Conservation (phyloP, 257 asterid genomes). For the Ehretia macrophylla region DNA sequence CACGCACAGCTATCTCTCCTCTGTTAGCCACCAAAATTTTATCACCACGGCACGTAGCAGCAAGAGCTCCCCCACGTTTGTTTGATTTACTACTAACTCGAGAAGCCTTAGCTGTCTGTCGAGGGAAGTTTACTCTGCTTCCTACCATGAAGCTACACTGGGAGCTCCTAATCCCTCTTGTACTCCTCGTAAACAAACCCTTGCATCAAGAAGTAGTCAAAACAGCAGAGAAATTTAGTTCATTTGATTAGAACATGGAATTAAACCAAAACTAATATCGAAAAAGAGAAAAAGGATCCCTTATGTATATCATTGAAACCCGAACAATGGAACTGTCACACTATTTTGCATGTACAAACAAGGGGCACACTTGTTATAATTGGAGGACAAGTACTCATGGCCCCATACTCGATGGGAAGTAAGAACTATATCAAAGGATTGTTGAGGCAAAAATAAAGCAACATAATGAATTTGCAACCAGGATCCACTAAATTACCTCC, state of each 20-base stretch:
- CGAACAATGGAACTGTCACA: not conserved
- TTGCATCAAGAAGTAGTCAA: slow-evolving; percentile 18
- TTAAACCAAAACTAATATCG: not conserved
- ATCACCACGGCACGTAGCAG: slow-evolving; percentile 56
- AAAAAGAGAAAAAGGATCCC: not conserved
- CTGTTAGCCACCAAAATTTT: slow-evolving; percentile 94
- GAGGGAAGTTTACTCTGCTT: slow-evolving; percentile 52
- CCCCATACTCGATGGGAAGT: no score
- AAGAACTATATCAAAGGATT: no score
- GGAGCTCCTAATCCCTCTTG: slow-evolving; percentile 58
- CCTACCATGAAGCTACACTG: slow-evolving; percentile 80
- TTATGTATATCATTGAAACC: not conserved
- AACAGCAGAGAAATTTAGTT: slow-evolving; percentile 3
- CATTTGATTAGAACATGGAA: not conserved
- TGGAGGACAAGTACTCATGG: no score
- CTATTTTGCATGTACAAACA: no score
- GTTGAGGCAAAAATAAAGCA: no score
- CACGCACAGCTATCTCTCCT: slow-evolving; percentile 99
- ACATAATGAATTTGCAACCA: no score
- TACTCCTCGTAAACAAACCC: slow-evolving; percentile 65
- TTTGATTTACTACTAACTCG: slow-evolving; percentile 42
- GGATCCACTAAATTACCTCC: no score
- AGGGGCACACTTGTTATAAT: no score
- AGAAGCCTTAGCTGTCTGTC: slow-evolving; percentile 45
- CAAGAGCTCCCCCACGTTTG: slow-evolving; percentile 64